Base-by-base conservation (phyloP, 2,329 filamentous ascomycete genomes). In the Colletotrichum magnum region DNA sequence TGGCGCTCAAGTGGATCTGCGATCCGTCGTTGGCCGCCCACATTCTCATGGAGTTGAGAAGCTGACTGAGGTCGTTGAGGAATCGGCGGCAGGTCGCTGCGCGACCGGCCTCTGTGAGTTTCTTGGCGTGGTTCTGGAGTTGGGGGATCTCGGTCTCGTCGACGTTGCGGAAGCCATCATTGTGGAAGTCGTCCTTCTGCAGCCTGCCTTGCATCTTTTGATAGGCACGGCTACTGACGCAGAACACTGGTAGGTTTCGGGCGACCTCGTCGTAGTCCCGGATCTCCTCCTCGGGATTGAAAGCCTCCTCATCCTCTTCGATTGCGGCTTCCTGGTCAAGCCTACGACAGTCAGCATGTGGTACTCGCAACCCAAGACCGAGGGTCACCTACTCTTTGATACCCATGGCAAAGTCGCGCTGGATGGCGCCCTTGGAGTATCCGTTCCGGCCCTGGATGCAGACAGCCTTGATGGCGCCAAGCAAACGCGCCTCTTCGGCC, bases 181-280 rank as follows among this genome's bases (percentile, higher is more conserved):
- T 78, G 2, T 88, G 81, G 15, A 79, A 73, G 2, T 81, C 79
- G 59, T 92, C 89, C 52, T 86, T 86, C 58, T 80, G 75, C 6
- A 91, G 73, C 4, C 87, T 82, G 2, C 87, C 88, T 45, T 81
- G 80, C 26, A 92, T 78, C 72, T 89, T 89, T 72, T 92, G 89
- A 63, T 91, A 92, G 0, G 86, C 89, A 57, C 86, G 82, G 54
- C 87, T 88, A 65, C 87, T 90, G 13, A 92, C 88, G 70, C 89
- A 92, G 74, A 92, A 93, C 2, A 93, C 89, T 0, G 88, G 86
- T 1, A 93, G 79, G 1, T 81, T 82, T 9, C 77, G 77, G 0
- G 88, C 89, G 6, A 92, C 83, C 52, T 87, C 78, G 0, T 87
- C 83, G 59, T 92, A 92, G 72, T 92, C 85, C 12, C 88, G 83